phyloP scores from a whole-genome alignment of 352 stramenopile species.

The Globisporangium alternatum region DNA sequence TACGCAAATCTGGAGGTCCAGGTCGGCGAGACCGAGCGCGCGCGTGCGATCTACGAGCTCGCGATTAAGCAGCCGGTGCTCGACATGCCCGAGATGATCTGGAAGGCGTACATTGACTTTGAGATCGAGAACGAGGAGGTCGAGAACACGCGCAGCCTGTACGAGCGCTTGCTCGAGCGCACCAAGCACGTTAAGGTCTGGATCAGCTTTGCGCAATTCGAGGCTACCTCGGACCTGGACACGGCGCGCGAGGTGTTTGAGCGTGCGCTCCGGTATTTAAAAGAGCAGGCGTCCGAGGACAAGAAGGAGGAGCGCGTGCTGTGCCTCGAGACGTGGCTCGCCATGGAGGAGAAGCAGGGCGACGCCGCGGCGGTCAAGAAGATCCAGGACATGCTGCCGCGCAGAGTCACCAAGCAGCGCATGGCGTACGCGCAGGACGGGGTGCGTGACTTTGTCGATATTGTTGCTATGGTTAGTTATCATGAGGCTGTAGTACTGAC shows the following conservation, averaged over 20 bases:
- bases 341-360: constrained; percentile 85
- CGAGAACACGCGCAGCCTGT: constrained; percentile 91
- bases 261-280: constrained; percentile 90
- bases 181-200: constrained; percentile 98
- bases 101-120: constrained; percentile 99
- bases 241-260: constrained; percentile 88
- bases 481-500: background rate
- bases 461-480: background rate
- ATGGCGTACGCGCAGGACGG: constrained; percentile 92
- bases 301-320: constrained; percentile 95
- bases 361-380: constrained; percentile 67
- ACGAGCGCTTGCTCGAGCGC: constrained; percentile 95
- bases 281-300: constrained; percentile 65
- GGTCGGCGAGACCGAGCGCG: constrained; percentile 93
- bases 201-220: constrained; percentile 91
- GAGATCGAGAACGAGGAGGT: constrained; percentile 90
- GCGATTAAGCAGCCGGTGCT: constrained; percentile 93
- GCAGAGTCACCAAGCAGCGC: constrained; percentile 95
- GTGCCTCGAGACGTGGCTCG: constrained; percentile 96
- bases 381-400: constrained; percentile 92
- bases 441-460: constrained; percentile 40
- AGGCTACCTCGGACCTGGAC: constrained; percentile 59
- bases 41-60: constrained; percentile 95
- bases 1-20: constrained; percentile 96
- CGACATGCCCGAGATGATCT: constrained; percentile 98